Conservation (phyloP, 2,329 filamentous ascomycete genomes). For the Pestalotiopsis sp. region DNA sequence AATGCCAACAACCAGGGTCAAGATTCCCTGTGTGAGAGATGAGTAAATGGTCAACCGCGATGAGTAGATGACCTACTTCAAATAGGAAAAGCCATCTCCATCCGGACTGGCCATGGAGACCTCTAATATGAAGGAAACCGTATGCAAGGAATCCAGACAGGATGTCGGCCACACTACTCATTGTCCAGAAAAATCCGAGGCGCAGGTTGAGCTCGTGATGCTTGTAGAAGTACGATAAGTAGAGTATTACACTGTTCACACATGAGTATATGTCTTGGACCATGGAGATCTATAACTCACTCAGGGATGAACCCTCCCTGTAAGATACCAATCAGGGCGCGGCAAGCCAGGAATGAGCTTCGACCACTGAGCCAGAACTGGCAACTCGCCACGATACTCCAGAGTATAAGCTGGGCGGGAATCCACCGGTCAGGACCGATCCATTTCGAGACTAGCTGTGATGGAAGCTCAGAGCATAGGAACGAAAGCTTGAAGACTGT, state of each 20-base stretch:
- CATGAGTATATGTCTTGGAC: background rate
- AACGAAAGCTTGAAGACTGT: conserved; percentile 54
- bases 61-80: conserved; percentile 39
- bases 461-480: conserved; percentile 24
- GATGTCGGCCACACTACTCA: conserved; percentile 30
- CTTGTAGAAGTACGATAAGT: conserved; percentile 19
- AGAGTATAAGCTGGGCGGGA: conserved; percentile 33
- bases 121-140: conserved; percentile 36
- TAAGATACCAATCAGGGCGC: conserved; percentile 31
- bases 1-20: conserved; percentile 43
- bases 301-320: conserved; percentile 37
- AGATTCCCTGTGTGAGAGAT: conserved; percentile 7
- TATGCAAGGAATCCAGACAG: conserved; percentile 33
- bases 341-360: conserved; percentile 28
- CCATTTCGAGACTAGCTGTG: conserved; percentile 25
- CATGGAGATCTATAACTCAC: background rate
- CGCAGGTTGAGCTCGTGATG: conserved; percentile 21
- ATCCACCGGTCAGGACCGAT: conserved; percentile 28
- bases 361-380: conserved; percentile 31
- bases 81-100: conserved; percentile 55
- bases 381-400: conserved; percentile 32
- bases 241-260: conserved; percentile 26
- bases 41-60: background rate
- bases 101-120: conserved; percentile 35
- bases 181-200: conserved; percentile 35